Conservation (phyloP, 352 stramenopile species). For the Pythium aphanidermatum region DNA sequence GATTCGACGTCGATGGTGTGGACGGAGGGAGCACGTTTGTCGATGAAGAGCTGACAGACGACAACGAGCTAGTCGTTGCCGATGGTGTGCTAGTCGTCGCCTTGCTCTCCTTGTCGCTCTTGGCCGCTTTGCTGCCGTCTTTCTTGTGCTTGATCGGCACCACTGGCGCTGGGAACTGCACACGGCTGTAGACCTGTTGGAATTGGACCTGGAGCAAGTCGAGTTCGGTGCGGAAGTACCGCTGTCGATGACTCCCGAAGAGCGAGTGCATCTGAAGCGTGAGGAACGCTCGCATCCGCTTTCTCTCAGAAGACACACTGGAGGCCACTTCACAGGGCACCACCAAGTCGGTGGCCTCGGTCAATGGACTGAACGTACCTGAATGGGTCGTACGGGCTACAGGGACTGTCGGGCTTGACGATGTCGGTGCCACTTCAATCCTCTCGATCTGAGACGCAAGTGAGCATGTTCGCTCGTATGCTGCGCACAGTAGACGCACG, state of each 20-base stretch:
- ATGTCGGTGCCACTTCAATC: conserved; percentile 16
- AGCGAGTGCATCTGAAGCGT: conserved; percentile 71
- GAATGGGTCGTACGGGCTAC: conserved; percentile 10
- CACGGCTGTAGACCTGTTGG: conserved; percentile 26
- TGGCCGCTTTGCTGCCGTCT: conserved; percentile 23
- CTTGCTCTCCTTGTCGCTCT: conserved; percentile 18
- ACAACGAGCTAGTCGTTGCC: conserved; percentile 6
- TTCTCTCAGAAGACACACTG: too few species aligned
- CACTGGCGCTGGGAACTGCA: conserved; percentile 48
- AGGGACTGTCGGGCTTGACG: background rate
- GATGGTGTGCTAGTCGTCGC: conserved; percentile 2
- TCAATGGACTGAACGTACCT: conserved; percentile 5
- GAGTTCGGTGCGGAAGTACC: conserved; percentile 61
- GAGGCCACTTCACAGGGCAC: background rate
- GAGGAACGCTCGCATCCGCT: conserved; percentile 67
- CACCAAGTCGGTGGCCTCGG: conserved; percentile 11
- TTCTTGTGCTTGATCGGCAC: conserved; percentile 29
- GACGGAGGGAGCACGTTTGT: conserved; percentile 8
- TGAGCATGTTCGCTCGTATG: conserved; percentile 58
- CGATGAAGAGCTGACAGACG: conserved; percentile 11
- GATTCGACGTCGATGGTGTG: conserved; percentile 33
- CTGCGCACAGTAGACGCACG: conserved; percentile 46
- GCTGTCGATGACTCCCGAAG: conserved; percentile 64
- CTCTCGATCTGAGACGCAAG: conserved; percentile 45
- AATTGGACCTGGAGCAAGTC: conserved; percentile 52